phyloP scores from a whole-genome alignment of 306 rosid genomes.

The Canavalia ensiformis region DNA sequence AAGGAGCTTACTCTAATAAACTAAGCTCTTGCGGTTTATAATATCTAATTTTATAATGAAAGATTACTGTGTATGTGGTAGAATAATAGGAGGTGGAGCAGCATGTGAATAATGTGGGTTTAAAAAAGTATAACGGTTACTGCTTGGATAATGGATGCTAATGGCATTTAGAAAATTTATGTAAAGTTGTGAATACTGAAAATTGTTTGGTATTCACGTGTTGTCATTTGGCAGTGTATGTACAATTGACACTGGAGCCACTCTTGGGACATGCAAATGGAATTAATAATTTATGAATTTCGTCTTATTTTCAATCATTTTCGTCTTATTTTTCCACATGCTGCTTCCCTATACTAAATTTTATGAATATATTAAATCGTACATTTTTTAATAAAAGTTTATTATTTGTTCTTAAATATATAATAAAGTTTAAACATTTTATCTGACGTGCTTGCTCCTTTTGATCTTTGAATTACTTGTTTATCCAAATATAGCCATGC shows the following conservation, averaged over 20 bases:
- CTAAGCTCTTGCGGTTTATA: not conserved
- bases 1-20: too few species aligned
- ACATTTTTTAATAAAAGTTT: too few species aligned
- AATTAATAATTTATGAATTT: not conserved
- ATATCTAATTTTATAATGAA: not conserved
- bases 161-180: not conserved
- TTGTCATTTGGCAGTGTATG: not conserved
- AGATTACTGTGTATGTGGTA: too few species aligned
- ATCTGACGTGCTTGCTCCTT: too few species aligned
- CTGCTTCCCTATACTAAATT: too few species aligned
- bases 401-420: too few species aligned
- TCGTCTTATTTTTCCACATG: too few species aligned
- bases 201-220: not conserved
- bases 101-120: not conserved
- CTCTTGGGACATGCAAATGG: conserved; percentile 1
- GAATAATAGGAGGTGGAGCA: not conserved
- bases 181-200: not conserved
- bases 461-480: too few species aligned
- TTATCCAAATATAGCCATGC: too few species aligned
- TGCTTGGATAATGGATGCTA: not conserved
- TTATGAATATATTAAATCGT: too few species aligned
- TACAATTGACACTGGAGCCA: not conserved
- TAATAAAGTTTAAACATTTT: too few species aligned
- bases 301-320: too few species aligned
- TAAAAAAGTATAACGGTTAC: not conserved